These are phyloP conservation scores for Fusarium sp. DNA, from an alignment of 2,329 filamentous ascomycete species.

Conservation along the genomic window DNA sequence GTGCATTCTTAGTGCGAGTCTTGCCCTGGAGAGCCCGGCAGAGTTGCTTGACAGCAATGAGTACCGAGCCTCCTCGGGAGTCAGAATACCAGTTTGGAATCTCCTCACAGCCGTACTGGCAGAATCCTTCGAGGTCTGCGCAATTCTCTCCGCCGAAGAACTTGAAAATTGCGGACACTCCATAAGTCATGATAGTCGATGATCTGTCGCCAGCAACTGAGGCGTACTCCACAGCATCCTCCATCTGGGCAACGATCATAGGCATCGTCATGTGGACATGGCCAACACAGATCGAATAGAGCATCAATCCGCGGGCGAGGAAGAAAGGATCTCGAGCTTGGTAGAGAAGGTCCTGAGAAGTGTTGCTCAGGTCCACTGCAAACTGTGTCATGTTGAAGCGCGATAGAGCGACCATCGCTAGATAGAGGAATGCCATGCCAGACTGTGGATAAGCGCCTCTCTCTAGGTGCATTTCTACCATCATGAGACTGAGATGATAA, in stretches of 20 bases:
- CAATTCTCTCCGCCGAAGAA: constrained; percentile 78
- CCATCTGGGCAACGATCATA: constrained; percentile 69
- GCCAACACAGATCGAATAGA: constrained; percentile 77
- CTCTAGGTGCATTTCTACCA: constrained; percentile 74
- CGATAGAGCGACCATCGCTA: constrained; percentile 74
- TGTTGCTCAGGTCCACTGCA: constrained; percentile 72
- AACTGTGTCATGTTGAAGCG: constrained; percentile 79
- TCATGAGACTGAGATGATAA: constrained; percentile 75
- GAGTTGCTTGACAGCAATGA: constrained; percentile 75
- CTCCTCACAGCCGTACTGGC: constrained; percentile 78
- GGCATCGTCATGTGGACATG: constrained; percentile 75
- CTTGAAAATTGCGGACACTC: constrained; percentile 73
- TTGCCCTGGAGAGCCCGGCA: constrained; percentile 80
- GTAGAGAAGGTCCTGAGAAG: constrained; percentile 73
- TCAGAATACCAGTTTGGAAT: constrained; percentile 79
- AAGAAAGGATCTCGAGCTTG: constrained; percentile 73
- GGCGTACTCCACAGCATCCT: constrained; percentile 74
- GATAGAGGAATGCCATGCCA: constrained; percentile 74
- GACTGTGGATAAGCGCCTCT: constrained; percentile 76
- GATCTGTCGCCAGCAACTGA: constrained; percentile 77
- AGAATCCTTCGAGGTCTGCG: constrained; percentile 76
- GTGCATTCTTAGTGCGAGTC: constrained; percentile 65
- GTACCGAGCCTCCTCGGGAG: constrained; percentile 75
- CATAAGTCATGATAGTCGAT: constrained; percentile 77
- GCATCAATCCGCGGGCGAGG: constrained; percentile 74